Evolutionary conservation across 2,329 filamentous ascomycete species (phyloP), one percentile per base, ranked within the genome.

Genomic region (Xylaria sp.): DNA sequence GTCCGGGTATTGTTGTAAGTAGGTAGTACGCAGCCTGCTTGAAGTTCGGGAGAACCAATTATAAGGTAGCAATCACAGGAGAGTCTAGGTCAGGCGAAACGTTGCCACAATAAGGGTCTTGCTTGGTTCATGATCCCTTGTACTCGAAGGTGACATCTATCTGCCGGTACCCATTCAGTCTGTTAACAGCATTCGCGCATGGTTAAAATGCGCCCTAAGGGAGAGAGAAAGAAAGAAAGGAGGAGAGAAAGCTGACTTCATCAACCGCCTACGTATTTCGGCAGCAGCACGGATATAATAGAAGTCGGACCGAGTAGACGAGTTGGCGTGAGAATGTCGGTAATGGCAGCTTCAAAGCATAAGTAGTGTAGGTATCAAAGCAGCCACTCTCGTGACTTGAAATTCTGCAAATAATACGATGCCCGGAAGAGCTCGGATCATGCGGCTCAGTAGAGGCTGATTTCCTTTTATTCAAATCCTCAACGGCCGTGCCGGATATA

Each of bases 381-480:
- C 12, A 52, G 20, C n/a, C 10, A 25, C 46, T 34, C 34, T 68
- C 48, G 61, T 54, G 12, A 55, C 39, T 23, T 50, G 51, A 20
- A 23, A 20, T 18, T 37, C 48, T 39, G 62, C 63, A 57, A 12
- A 56, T 62, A 63, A 44, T 41, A 28, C 15, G 23, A 57, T 28
- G 48, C 46, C 34, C 41, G 34, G 44, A 20, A 50, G 5, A 61
- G 51, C 57, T 54, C 51, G 34, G 57, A 46, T 23, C 44, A 15
- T 69, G 66, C 52, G 66, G 66, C 66, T 65, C 52, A 65, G 62
- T 25, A 46, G 39, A 67, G 61, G 56, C 60, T 61, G 34, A n/a
- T 32, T 55, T 68, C 41, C 18, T 20, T 57, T 37, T 41, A 41
- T 46, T 63, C 50, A 56, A 67, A 68, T 65, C 2, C 51, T 52